Percentiles rank a stretch among this genome's conserved stretches.
These are phyloP conservation scores for Tremellales sp. DNA, from an alignment of 1,284 basidiomycete species.

Conservation along the genomic window DNA sequence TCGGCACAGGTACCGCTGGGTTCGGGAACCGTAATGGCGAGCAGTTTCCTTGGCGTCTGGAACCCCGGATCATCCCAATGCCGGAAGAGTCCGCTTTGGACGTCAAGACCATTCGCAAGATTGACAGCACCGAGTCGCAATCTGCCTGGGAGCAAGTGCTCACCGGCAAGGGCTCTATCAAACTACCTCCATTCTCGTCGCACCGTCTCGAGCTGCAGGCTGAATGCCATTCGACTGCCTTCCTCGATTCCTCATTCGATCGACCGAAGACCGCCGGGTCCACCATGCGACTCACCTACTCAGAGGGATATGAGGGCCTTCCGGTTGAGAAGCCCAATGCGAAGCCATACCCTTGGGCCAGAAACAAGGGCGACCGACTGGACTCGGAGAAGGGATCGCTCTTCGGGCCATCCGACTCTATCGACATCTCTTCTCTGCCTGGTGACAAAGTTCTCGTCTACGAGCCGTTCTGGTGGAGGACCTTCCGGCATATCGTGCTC, in stretches of 20 bases:
- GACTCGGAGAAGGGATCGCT: conserved; percentile 15
- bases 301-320: conserved; percentile 21
- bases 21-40: conserved; percentile 25
- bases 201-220: conserved; percentile 20
- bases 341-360: conserved; percentile 11
- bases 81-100: conserved; percentile 14
- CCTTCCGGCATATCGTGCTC: conserved; percentile 20
- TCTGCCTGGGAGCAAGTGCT: conserved; percentile 9
- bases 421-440: too few species aligned
- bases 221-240: conserved; percentile 28
- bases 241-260: conserved; percentile 14
- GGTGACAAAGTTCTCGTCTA: conserved; percentile 11
- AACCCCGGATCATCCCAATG: conserved; percentile 19
- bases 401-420: conserved; percentile 23
- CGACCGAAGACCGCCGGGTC: conserved; percentile 3
- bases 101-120: conserved; percentile 5
- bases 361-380: conserved; percentile 25
- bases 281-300: conserved; percentile 23
- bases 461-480: conserved; percentile 35
- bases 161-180: not conserved
- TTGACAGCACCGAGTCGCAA: not conserved
- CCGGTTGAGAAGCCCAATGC: too few species aligned
- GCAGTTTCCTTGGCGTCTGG: conserved; percentile 20
- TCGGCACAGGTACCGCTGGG: too few species aligned
- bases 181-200: conserved; percentile 2